Evolutionary conservation across 2,329 filamentous ascomycete species (phyloP), one percentile per base, ranked within the genome.

Genomic region (Aaosphaeria arxii): DNA sequence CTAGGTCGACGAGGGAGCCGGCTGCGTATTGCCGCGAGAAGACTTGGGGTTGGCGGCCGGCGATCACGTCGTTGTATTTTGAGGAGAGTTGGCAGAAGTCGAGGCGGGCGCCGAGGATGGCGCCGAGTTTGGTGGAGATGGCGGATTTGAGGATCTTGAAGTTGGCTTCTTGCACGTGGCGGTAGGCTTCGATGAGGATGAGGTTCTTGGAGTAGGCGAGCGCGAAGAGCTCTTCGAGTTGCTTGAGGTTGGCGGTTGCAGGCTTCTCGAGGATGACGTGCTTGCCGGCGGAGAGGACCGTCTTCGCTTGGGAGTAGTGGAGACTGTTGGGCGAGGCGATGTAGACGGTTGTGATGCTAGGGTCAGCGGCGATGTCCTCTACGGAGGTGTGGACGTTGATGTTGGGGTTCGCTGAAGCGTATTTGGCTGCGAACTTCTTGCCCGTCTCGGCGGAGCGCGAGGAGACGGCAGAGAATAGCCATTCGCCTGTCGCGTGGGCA

Each of bases 181-280:
- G 65, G 64, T 70, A 77, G 11, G 76, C 76, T 61, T 78, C 76
- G 48, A 78, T 68, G 11, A 78, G 57, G 50, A 73, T 71, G 7
- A 76, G 66, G 11, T 63, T 60, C 24, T 76, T 68, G 35, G 64
- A 58, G 40, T 71, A 64, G 1, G 75, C 73, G 11, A 72, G 59
- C 11, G 56, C 52, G 59, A 76, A 75, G 9, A 78, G 60, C 30
- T 71, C 62, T 33, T 74, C 67, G 4, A 77, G 64, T 52, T 78
- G 73, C 2, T 57, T 52, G 29, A 64, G 55, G 1, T 70, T 78
- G 28, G 67, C 71, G 29, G 74, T 74, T 0, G 73, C 71, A 5
- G 76, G 76, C 56, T 78, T 78, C 57, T 78, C 76, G n/a, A 78
- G 61, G 30, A 78, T 68, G 50, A 78, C 74, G 55, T 78, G 70